phyloP scores from a whole-genome alignment of 2,329 filamentous ascomycete species.

The Cladophialophora carrionii region DNA sequence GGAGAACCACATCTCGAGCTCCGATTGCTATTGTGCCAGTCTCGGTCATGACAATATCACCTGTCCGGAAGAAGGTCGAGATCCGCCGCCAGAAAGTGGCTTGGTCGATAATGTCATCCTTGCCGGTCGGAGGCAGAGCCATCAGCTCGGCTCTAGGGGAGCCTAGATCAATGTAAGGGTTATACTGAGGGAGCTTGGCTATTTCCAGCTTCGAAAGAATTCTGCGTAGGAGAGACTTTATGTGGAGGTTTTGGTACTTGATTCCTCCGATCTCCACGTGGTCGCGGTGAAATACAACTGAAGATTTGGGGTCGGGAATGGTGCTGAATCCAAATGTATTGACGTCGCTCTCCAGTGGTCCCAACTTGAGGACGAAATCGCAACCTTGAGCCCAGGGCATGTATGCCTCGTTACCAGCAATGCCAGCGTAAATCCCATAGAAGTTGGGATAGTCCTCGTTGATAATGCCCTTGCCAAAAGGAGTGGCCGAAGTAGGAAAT shows the following conservation, averaged over 20 bases:
- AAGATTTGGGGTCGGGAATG: slow-evolving; percentile 45
- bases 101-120: slow-evolving; percentile 57
- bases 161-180: slow-evolving; percentile 45
- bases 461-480: slow-evolving; percentile 57
- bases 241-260: slow-evolving; percentile 74
- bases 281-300: slow-evolving; percentile 79
- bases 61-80: slow-evolving; percentile 56
- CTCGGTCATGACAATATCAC: slow-evolving; percentile 62
- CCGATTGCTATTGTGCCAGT: slow-evolving; percentile 64
- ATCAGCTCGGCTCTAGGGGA: slow-evolving; percentile 56
- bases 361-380: slow-evolving; percentile 54
- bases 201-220: slow-evolving; percentile 62
- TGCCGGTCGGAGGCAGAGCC: slow-evolving; percentile 51
- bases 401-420: slow-evolving; percentile 45
- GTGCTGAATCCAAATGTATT: slow-evolving; percentile 47
- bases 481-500: slow-evolving; percentile 55
- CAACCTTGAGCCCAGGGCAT: slow-evolving; percentile 48
- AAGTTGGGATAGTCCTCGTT: slow-evolving; percentile 55
- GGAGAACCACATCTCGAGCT: slow-evolving; percentile 56
- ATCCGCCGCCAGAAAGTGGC: slow-evolving; percentile 64
- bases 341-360: slow-evolving; percentile 53
- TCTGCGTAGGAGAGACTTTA: slow-evolving; percentile 76
- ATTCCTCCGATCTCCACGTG: slow-evolving; percentile 73
- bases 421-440: slow-evolving; percentile 55
- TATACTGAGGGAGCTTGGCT: slow-evolving; percentile 40